Percentiles rank a stretch among this genome's conserved stretches.
Evolutionary conservation across 208 protist genomes (phyloP).

Genomic region (Acanthamoeba polyphaga): DNA sequence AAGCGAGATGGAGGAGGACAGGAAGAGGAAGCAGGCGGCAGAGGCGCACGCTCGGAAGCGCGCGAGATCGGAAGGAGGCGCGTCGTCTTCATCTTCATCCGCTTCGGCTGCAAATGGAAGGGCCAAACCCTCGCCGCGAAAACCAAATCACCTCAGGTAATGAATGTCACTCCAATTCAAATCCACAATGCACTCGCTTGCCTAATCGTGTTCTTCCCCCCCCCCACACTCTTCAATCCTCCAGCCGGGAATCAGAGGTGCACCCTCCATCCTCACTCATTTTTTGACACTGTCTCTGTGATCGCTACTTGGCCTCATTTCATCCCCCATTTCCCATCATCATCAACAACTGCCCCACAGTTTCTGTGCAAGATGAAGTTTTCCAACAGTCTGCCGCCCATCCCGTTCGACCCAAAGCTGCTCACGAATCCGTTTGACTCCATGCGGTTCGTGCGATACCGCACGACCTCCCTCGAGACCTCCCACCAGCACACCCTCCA

Average conservation of each 20-base stretch:
- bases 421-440: slow-evolving; percentile 74
- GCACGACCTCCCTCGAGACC: slow-evolving; percentile 79
- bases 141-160: slow-evolving; percentile 24
- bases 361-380: slow-evolving; percentile 77
- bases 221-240: neutral
- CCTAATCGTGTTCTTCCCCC: neutral
- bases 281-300: neutral
- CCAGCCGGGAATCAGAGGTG: slow-evolving; percentile 18
- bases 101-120: neutral
- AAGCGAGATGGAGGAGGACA: neutral
- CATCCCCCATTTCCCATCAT: neutral
- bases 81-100: neutral
- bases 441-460: slow-evolving; percentile 71
- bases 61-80: neutral
- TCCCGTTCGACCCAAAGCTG: slow-evolving; percentile 83
- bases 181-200: neutral
- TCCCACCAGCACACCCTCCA: slow-evolving; percentile 77
- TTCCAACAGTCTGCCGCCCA: slow-evolving; percentile 73
- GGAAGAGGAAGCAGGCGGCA: neutral
- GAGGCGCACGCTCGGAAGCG: neutral
- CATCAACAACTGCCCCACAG: slow-evolving; percentile 2
- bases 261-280: neutral
- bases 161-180: neutral
- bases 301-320: neutral
- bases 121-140: neutral